A percentile compares a stretch with the other conserved stretches of the same genome.
phyloP scores from a whole-genome alignment of 1,284 basidiomycete genomes.

The Termitomyces sp. region DNA sequence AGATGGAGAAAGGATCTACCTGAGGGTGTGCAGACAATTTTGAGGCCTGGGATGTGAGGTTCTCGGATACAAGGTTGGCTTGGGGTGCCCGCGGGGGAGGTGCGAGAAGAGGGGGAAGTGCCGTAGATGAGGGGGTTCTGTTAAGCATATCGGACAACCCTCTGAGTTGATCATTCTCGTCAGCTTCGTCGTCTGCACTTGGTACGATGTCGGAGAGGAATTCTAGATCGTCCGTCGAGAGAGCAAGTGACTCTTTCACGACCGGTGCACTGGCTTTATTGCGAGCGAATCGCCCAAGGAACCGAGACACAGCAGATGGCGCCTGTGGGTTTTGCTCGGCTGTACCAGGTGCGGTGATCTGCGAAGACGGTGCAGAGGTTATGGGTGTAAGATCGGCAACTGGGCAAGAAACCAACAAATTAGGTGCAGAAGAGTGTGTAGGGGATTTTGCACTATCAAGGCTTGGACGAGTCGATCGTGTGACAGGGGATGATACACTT shows the following conservation, averaged over 20 bases:
- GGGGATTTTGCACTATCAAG: conserved; percentile 25
- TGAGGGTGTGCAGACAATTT: conserved; percentile 1
- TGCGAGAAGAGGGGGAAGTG: conserved; percentile 36
- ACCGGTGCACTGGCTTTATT: conserved; percentile 32
- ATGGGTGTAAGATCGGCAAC: background rate
- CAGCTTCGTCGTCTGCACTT: conserved; percentile 40
- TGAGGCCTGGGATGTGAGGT: background rate
- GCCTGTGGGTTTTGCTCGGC: conserved; percentile 22
- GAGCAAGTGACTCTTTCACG: conserved; percentile 47
- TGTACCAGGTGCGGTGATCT: conserved; percentile 3
- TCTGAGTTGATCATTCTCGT: conserved; percentile 28
- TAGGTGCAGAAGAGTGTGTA: conserved; percentile 4
- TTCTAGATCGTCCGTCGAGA: conserved; percentile 69
- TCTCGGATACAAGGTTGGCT: conserved; percentile 8
- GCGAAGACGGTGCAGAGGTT: conserved; percentile 8
- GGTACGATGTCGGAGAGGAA: conserved; percentile 72
- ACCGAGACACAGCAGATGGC: conserved; percentile 65
- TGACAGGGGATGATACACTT: conserved; percentile 12
- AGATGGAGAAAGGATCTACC: conserved; percentile 18
- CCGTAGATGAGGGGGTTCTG: conserved; percentile 36
- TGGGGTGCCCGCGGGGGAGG: conserved; percentile 35
- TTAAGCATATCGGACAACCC: conserved; percentile 35
- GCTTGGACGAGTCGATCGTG: conserved; percentile 26
- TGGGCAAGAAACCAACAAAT: conserved; percentile 3
- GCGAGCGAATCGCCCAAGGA: conserved; percentile 64